Evolutionary conservation across 257 asterid species (phyloP), one percentile per base, ranked within the genome.

Genomic region (Parsonsia alboflavescens): DNA sequence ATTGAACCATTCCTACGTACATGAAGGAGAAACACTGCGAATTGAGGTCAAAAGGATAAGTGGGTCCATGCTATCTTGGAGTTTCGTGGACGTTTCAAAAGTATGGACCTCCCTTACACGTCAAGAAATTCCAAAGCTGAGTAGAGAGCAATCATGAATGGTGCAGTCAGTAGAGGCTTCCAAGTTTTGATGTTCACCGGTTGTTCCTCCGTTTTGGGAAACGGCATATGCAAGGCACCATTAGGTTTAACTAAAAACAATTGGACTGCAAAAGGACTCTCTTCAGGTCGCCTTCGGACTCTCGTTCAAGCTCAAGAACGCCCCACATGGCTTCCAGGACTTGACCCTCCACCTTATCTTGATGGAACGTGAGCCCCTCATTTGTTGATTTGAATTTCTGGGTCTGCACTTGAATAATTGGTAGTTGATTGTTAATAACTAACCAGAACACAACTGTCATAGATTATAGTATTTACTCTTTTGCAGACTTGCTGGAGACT

Each of bases 301-400:
- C 85, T 77, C 61, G 84, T 80, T 82, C 85, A 45, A 79, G 97
- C 95, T 79, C 89, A 90, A 76, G 76, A 77, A 44, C 93, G 98
- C 4, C 97, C 95, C 15, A 90, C 96, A 28, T 93, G 98, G 98
- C 97, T 90, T 22, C 98, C 98, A 6, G 98, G 96, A 44, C 90
- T 90, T 21, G 96, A 90, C 85, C 95, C 97, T 76, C 98, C 98
- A 10, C 70, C 98, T 64, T 84, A 93, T 85, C 97, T 93, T 57
- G 88, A 93, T 73, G 98, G 96, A 88, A 90, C 93, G 97, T 90
- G 82, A 90, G 89, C 68, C 73, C 73, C 56, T 52, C 65, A 17
- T 36, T 10, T 17, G 71, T 19, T 5, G 56, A 16, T 22, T 13
- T 30, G 33, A 50, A 10, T 73, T 42, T 33, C 21, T n/a, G n/a